Percentiles rank a stretch among this genome's conserved stretches.
These are phyloP conservation scores for Hericium coralloides DNA, from an alignment of 768 basidiomycete genomes.

Conservation along the genomic window DNA sequence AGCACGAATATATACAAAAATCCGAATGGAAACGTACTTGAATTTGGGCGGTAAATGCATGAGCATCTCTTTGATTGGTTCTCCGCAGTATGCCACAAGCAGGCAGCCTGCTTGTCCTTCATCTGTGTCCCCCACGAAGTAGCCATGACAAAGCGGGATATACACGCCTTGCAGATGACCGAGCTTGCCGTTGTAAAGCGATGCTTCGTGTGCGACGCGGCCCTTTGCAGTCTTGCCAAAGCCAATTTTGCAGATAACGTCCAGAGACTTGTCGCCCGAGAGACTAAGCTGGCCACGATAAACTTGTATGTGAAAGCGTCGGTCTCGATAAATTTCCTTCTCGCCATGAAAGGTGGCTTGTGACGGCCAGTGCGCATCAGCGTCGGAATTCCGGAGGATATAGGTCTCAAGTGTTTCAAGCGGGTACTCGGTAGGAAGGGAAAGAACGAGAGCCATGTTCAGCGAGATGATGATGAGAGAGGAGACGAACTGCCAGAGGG, in stretches of 20 bases:
- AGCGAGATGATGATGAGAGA: too few species aligned
- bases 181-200: not conserved
- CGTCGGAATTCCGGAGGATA: too few species aligned
- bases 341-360: too few species aligned
- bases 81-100: not conserved
- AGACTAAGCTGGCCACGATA: not conserved
- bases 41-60: not conserved
- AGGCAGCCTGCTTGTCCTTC: not conserved
- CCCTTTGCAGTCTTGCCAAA: not conserved
- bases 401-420: too few species aligned
- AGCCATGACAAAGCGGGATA: not conserved
- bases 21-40: not conserved
- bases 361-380: too few species aligned
- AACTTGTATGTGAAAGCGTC: not conserved
- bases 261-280: not conserved
- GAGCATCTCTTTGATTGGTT: not conserved
- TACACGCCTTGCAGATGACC: not conserved
- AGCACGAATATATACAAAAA: not conserved
- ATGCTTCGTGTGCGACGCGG: not conserved
- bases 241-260: not conserved
- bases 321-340: too few species aligned
- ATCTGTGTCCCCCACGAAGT: not conserved
- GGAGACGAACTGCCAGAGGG: too few species aligned
- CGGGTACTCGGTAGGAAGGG: too few species aligned
- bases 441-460: too few species aligned